Percentiles rank a stretch among this genome's conserved stretches.
Evolutionary conservation across 2,329 filamentous ascomycete genomes (phyloP).

Genomic region (Monilinia vaccinii-corymbosi): DNA sequence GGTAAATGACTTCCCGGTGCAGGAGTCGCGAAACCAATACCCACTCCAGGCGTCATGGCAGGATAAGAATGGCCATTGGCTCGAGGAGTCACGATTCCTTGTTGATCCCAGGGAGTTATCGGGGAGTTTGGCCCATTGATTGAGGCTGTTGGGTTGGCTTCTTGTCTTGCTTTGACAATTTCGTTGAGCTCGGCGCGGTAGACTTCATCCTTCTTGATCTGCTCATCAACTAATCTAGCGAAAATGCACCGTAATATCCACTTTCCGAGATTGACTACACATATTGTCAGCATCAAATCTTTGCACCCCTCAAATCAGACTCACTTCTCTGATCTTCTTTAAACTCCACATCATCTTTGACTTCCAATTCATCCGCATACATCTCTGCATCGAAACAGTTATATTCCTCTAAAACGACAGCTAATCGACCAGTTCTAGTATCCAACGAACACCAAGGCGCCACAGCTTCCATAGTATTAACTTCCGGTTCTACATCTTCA

Average conservation of each 20-base stretch:
- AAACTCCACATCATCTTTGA: slow-evolving; percentile 70
- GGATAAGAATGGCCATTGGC: slow-evolving; percentile 45
- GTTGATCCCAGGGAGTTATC: slow-evolving; percentile 29
- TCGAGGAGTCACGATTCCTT: slow-evolving; percentile 48
- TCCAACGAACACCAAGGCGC: slow-evolving; percentile 96
- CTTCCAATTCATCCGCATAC: slow-evolving; percentile 80
- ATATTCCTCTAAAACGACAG: slow-evolving; percentile 84
- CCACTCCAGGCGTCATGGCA: slow-evolving; percentile 64
- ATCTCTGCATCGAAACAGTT: slow-evolving; percentile 97
- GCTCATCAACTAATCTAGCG: slow-evolving; percentile 78
- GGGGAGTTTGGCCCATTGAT: slow-evolving; percentile 46
- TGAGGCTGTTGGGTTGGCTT: slow-evolving; percentile 47
- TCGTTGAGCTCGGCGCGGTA: slow-evolving; percentile 63
- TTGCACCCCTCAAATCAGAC: slow-evolving; percentile 27
- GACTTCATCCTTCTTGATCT: slow-evolving; percentile 70
- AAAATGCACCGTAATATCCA: slow-evolving; percentile 95
- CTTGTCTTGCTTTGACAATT: slow-evolving; percentile 45
- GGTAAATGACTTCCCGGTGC: slow-evolving; percentile 34
- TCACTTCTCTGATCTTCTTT: slow-evolving; percentile 87
- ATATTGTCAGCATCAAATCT: slow-evolving; percentile 17
- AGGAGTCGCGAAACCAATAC: slow-evolving; percentile 71
- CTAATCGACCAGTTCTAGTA: slow-evolving; percentile 82
- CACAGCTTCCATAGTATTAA: slow-evolving; percentile 83
- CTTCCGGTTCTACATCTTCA: slow-evolving; percentile 78
- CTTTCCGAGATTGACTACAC: slow-evolving; percentile 85